phyloP scores from a whole-genome alignment of 2,329 filamentous ascomycete genomes.

The Fusarium sulawesiense region DNA sequence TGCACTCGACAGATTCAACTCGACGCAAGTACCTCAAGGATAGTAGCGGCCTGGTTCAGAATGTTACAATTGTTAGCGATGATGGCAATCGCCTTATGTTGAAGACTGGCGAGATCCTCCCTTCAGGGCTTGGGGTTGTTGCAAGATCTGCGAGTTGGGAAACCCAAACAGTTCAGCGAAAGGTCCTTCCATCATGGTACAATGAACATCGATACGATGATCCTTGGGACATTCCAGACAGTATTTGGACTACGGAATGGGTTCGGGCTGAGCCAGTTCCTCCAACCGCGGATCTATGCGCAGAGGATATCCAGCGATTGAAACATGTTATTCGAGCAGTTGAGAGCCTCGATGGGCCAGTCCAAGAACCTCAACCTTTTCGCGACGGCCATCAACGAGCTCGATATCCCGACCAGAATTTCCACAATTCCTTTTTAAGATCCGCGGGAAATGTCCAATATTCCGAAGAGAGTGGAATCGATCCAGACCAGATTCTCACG shows the following conservation, averaged over 20 bases:
- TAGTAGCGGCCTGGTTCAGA: background rate
- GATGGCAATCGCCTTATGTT: background rate
- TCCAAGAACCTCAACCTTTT: background rate
- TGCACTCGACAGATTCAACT: background rate
- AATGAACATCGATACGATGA: background rate
- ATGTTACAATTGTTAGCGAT: fast-evolving
- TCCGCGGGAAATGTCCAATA: background rate
- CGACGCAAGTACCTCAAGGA: background rate
- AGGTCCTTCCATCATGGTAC: background rate
- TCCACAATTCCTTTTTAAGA: fast-evolving
- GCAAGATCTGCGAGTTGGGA: background rate
- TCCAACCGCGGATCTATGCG: background rate
- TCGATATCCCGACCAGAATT: background rate
- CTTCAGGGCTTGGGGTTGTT: background rate
- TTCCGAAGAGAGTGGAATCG: background rate
- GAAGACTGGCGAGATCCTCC: background rate
- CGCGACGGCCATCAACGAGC: background rate
- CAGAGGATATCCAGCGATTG: background rate
- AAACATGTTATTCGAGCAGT: background rate
- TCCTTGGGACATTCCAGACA: background rate
- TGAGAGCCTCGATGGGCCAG: fast-evolving
- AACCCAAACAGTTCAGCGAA: background rate
- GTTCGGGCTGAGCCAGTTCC: background rate
- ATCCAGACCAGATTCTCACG: background rate
- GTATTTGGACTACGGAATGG: background rate